These are phyloP conservation scores for Penicillium sp. DNA, from an alignment of 2,329 filamentous ascomycete species.

Conservation along the genomic window DNA sequence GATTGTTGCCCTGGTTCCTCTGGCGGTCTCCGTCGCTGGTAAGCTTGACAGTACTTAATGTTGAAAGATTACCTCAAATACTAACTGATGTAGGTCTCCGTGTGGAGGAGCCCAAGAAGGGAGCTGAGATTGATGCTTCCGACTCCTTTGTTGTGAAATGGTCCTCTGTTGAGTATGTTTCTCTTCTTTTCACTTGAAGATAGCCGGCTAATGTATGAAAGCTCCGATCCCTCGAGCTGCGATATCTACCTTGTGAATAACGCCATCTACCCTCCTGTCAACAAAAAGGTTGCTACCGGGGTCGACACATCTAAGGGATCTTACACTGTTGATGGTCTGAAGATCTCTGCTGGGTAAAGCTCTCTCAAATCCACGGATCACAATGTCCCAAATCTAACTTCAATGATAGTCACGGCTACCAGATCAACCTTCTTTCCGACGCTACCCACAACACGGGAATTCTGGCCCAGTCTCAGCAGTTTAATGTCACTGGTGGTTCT, in stretches of 20 bases:
- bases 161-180: constrained; percentile 40
- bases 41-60: neutral
- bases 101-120: constrained; percentile 40
- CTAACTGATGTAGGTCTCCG: constrained; percentile 31
- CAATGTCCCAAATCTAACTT: constrained; percentile 5
- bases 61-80: neutral
- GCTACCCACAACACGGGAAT: constrained; percentile 42
- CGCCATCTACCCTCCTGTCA: constrained; percentile 37
- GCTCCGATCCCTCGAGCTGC: constrained; percentile 45
- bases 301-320: constrained; percentile 42
- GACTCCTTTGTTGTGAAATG: constrained; percentile 44
- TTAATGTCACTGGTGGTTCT: constrained; percentile 32
- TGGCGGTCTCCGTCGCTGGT: constrained; percentile 36
- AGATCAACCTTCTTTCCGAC: constrained; percentile 46
- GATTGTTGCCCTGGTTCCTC: constrained; percentile 26
- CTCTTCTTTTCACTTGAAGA: neutral
- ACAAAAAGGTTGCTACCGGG: constrained; percentile 38
- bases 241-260: constrained; percentile 49
- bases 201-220: constrained; percentile 14
- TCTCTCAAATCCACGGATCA: neutral
- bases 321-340: constrained; percentile 39
- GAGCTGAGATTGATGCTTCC: constrained; percentile 37
- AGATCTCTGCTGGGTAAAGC: constrained; percentile 30
- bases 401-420: constrained; percentile 38
- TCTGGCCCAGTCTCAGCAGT: constrained; percentile 45